These are phyloP conservation scores for Beauveria sp. DNA, from an alignment of 2,329 filamentous ascomycete genomes.

Conservation along the genomic window DNA sequence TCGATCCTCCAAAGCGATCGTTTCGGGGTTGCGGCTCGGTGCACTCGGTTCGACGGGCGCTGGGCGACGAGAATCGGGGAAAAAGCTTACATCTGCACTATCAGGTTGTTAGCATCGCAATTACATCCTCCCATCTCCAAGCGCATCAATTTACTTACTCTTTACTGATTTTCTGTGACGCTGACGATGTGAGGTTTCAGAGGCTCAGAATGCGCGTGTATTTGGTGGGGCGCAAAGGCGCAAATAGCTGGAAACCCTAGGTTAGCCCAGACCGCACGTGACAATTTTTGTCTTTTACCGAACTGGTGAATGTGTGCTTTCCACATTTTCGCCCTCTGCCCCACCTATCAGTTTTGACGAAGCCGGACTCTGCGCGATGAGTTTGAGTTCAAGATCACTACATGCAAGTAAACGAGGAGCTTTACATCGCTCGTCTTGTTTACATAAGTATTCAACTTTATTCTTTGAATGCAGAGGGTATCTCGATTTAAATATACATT, in stretches of 20 bases:
- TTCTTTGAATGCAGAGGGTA: not conserved
- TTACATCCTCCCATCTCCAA: not conserved
- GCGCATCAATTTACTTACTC: constrained; percentile 41
- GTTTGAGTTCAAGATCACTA: too few relatives aligned
- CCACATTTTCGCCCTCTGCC: not conserved
- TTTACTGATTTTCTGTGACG: constrained; percentile 47
- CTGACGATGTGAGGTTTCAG: constrained; percentile 34
- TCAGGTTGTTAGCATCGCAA: constrained; percentile 39
- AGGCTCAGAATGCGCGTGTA: constrained; percentile 31
- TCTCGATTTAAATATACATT: not conserved
- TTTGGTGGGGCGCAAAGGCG: constrained; percentile 34
- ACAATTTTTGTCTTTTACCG: constrained; percentile 7
- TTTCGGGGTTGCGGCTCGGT: not conserved
- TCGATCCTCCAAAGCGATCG: not conserved
- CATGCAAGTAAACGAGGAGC: not conserved
- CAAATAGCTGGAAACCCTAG: constrained; percentile 29
- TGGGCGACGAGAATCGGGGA: constrained; percentile 17
- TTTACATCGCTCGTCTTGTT: not conserved
- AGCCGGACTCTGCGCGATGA: not conserved
- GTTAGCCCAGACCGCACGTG: constrained; percentile 26
- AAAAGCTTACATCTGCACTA: constrained; percentile 81
- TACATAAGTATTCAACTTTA: not conserved
- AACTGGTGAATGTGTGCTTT: not conserved
- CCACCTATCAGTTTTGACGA: not conserved
- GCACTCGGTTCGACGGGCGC: not conserved